phyloP scores from a whole-genome alignment of 805 yeast species.

The Candida tibetensis region DNA sequence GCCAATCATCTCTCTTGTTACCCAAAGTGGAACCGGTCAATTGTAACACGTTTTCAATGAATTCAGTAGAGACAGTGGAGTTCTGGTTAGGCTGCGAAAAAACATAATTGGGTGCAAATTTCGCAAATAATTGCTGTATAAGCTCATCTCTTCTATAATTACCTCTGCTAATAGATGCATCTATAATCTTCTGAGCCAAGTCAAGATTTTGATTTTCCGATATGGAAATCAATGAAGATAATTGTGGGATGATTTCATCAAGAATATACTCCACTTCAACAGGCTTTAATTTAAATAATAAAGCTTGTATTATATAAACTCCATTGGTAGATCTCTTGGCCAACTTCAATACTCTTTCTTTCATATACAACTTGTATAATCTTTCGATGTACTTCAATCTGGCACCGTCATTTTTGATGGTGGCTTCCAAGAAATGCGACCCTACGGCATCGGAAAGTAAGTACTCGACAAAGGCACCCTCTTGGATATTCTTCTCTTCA shows the following conservation, averaged over 20 bases:
- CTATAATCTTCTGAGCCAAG: conserved; percentile 62
- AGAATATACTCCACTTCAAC: conserved; percentile 61
- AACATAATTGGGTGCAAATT: conserved; percentile 42
- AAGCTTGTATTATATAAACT: conserved; percentile 70
- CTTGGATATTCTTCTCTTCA: conserved; percentile 54
- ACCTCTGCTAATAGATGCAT: conserved; percentile 57
- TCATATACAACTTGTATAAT: conserved; percentile 68
- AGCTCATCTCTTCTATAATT: conserved; percentile 61
- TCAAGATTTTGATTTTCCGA: conserved; percentile 64
- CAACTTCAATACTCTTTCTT: conserved; percentile 66
- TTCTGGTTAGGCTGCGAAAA: conserved; percentile 12
- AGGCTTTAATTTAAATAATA: conserved; percentile 62
- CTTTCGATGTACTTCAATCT: conserved; percentile 70
- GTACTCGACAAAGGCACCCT: conserved; percentile 80
- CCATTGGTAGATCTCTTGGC: conserved; percentile 85
- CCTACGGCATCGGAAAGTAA: conserved; percentile 88
- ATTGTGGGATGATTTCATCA: conserved; percentile 63
- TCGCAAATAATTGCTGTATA: conserved; percentile 42
- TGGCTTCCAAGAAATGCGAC: conserved; percentile 81
- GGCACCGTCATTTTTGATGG: conserved; percentile 56
- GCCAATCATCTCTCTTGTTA: conserved; percentile 85
- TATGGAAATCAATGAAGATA: conserved; percentile 51
- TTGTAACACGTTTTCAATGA: conserved; percentile 66
- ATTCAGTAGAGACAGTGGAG: conserved; percentile 34
- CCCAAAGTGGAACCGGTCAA: conserved; percentile 72